Conservation (phyloP, 441 rosid genomes). For the Lepidium campestre region DNA sequence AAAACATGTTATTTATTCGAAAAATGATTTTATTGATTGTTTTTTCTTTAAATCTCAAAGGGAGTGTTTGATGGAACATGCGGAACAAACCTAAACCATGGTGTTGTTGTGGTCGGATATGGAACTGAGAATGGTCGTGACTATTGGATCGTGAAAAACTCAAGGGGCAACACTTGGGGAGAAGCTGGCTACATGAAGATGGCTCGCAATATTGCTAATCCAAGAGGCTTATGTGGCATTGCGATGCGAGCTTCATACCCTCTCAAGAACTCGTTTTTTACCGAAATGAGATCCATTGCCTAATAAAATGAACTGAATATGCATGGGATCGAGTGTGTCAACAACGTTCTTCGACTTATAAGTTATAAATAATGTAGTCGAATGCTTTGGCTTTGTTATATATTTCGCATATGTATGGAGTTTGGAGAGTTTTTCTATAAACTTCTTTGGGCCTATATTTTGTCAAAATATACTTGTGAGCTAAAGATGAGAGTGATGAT, state of each 20-base stretch:
- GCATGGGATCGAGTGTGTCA: background rate
- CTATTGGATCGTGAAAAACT: constrained; percentile 29
- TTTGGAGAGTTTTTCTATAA: background rate
- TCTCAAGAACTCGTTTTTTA: constrained; percentile 5
- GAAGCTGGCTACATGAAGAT: constrained; percentile 31
- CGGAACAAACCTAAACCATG: constrained; percentile 30
- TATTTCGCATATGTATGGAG: background rate
- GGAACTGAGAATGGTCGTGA: constrained; percentile 26
- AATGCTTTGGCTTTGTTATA: background rate
- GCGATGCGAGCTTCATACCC: constrained; percentile 34
- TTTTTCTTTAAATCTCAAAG: background rate
- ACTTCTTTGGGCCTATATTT: background rate
- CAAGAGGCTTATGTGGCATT: constrained; percentile 29
- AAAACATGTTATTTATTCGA: background rate
- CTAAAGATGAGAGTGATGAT: too few species aligned
- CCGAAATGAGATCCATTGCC: background rate
- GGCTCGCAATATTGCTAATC: constrained; percentile 21
- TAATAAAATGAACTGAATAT: background rate
- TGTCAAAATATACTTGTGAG: background rate
- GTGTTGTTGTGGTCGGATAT: constrained; percentile 27
- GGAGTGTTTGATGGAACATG: constrained; percentile 26
- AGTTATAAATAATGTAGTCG: constrained; percentile 7
- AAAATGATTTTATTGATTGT: background rate
- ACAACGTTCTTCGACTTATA: background rate
- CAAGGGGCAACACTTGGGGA: constrained; percentile 30